Percentiles rank a stretch among this genome's conserved stretches.
These are phyloP conservation scores for Pyracantha coccinea DNA, from an alignment of 331 rosid species.

Conservation along the genomic window DNA sequence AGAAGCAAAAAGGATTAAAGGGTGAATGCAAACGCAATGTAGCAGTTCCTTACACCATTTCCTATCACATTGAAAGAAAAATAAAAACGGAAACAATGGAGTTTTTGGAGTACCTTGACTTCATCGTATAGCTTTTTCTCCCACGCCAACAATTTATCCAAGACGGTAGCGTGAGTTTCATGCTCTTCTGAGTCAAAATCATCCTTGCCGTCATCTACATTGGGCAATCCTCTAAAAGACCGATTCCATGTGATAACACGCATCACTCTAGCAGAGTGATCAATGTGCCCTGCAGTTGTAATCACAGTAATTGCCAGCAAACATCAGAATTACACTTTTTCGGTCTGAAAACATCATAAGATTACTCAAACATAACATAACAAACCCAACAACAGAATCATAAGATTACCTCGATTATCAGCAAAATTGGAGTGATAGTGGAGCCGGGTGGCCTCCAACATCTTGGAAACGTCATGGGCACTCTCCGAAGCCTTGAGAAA, in stretches of 20 bases:
- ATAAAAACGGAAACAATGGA: neutral
- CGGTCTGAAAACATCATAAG: neutral
- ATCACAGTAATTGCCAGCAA: neutral
- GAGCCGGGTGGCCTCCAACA: constrained; percentile 92
- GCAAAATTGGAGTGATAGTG: constrained; percentile 99
- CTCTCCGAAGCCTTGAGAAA: constrained; percentile 89
- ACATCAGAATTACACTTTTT: neutral
- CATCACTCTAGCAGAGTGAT: constrained; percentile 95
- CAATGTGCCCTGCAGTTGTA: constrained; percentile 65
- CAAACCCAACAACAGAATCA: neutral
- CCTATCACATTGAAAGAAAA: neutral
- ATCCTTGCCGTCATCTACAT: constrained; percentile 62
- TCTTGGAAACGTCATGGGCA: constrained; percentile 84
- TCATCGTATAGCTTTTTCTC: constrained; percentile 94
- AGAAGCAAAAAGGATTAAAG: neutral
- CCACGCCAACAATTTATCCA: constrained; percentile 98
- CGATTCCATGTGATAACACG: constrained; percentile 98
- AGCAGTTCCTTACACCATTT: neutral
- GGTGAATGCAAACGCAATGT: neutral
- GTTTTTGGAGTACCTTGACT: constrained; percentile 56
- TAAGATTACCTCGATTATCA: constrained; percentile 73
- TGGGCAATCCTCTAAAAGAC: constrained; percentile 58
- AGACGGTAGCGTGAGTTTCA: constrained; percentile 87
- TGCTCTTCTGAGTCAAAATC: constrained; percentile 66
- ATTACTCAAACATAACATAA: neutral